Conservation (phyloP, 768 basidiomycete species). For the Pleurotus citrinopileatus region DNA sequence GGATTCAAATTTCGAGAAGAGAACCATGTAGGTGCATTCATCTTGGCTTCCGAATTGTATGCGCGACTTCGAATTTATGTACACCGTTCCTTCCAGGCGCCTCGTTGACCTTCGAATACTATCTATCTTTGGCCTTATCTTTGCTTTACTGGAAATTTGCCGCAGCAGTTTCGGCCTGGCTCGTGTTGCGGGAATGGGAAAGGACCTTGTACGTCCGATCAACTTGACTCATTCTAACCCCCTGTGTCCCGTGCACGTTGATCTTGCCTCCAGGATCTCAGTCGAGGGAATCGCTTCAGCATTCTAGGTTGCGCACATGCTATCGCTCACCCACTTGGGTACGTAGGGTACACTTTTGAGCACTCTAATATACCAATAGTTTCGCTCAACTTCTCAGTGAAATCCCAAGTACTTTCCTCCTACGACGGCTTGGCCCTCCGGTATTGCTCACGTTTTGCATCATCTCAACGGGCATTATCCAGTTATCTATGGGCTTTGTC, state of each 20-base stretch:
- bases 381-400: too few relatives aligned
- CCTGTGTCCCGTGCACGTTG: constrained; percentile 8
- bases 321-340: constrained; percentile 47
- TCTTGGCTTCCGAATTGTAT: too few relatives aligned
- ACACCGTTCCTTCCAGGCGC: constrained; percentile 23
- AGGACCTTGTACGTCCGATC: constrained; percentile 29
- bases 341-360: constrained; percentile 16
- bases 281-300: constrained; percentile 39
- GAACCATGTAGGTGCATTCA: background rate
- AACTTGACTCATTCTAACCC: background rate
- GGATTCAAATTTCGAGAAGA: background rate
- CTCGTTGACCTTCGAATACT: constrained; percentile 36
- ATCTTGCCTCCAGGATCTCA: constrained; percentile 27
- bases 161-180: constrained; percentile 41
- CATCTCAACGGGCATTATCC: constrained; percentile 40
- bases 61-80: too few relatives aligned
- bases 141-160: constrained; percentile 38
- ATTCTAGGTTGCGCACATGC: constrained; percentile 45
- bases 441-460: constrained; percentile 40
- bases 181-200: constrained; percentile 37
- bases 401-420: constrained; percentile 40
- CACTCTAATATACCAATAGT: too few relatives aligned
- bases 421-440: constrained; percentile 41
- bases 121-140: constrained; percentile 36
- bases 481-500: constrained; percentile 47